Conservation (phyloP, 1,284 basidiomycete species). For the Phenoliferia sp. region DNA sequence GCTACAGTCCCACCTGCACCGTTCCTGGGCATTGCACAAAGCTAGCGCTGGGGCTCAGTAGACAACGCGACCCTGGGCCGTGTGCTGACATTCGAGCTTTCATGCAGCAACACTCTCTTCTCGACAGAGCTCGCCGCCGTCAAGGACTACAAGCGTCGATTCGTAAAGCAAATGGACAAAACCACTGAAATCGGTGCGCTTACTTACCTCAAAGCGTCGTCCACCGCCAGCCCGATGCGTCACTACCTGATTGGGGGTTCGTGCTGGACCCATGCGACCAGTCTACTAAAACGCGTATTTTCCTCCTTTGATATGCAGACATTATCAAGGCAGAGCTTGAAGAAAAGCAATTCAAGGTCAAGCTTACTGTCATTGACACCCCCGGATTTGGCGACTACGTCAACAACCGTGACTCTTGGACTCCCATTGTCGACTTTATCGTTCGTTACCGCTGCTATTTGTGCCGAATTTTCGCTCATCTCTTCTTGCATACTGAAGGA, state of each 20-base stretch:
- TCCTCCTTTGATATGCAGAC: slow-evolving; percentile 17
- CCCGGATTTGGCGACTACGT: slow-evolving; percentile 99
- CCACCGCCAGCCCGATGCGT: not conserved
- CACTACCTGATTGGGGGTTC: not conserved
- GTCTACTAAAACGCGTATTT: not conserved
- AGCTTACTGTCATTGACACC: slow-evolving; percentile 97
- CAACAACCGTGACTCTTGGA: slow-evolving; percentile 99
- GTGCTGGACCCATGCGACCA: not conserved
- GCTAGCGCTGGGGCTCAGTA: too few species aligned
- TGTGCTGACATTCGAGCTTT: not conserved
- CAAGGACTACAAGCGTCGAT: slow-evolving; percentile 86
- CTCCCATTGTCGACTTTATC: slow-evolving; percentile 97
- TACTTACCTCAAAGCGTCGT: not conserved
- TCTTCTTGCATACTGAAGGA: slow-evolving; percentile 47
- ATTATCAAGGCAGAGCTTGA: slow-evolving; percentile 70
- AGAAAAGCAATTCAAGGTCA: slow-evolving; percentile 98
- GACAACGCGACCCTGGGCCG: too few species aligned
- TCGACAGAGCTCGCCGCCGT: slow-evolving; percentile 89
- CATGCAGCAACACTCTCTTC: slow-evolving; percentile 91
- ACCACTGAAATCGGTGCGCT: slow-evolving; percentile 67
- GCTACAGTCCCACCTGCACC: not conserved
- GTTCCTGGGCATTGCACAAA: not conserved
- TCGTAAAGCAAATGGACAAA: slow-evolving; percentile 97
- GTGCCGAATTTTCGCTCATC: not conserved
- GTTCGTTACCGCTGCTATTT: slow-evolving; percentile 1